A percentile compares a stretch with the other conserved stretches of the same genome.
phyloP scores from a whole-genome alignment of 2,329 filamentous ascomycete genomes.

The Fusarium illudens region DNA sequence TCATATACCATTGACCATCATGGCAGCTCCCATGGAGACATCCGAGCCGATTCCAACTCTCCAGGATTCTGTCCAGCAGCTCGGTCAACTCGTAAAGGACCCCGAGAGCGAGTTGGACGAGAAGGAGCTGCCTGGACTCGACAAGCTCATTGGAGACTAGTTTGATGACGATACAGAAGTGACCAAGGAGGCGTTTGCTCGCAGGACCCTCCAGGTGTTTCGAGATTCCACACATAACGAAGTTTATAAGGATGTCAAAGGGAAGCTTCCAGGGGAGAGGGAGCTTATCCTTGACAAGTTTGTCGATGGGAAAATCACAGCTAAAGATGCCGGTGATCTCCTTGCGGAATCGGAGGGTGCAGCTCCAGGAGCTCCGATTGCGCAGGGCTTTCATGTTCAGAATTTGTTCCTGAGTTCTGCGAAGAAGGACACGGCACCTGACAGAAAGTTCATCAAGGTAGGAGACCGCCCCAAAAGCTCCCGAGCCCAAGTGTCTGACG shows the following conservation, averaged over 20 bases:
- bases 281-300: not conserved
- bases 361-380: not conserved
- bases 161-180: not conserved
- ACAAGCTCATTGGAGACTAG: not conserved
- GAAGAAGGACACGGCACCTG: not conserved
- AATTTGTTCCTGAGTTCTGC: not conserved
- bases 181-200: not conserved
- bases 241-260: not conserved
- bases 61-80: not conserved
- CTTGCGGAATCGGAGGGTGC: not conserved
- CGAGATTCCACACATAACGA: not conserved
- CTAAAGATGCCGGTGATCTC: not conserved
- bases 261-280: not conserved
- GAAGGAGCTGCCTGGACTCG: not conserved
- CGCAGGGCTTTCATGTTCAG: not conserved
- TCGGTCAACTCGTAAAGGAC: not conserved
- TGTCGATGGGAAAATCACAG: not conserved
- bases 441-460: not conserved
- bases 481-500: not conserved
- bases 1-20: not conserved
- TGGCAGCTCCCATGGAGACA: not conserved
- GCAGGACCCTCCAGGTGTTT: not conserved
- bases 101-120: not conserved
- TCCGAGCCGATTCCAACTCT: not conserved
- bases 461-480: not conserved